phyloP scores from a whole-genome alignment of 1,284 basidiomycete genomes.

The Moesziomyces sp. region DNA sequence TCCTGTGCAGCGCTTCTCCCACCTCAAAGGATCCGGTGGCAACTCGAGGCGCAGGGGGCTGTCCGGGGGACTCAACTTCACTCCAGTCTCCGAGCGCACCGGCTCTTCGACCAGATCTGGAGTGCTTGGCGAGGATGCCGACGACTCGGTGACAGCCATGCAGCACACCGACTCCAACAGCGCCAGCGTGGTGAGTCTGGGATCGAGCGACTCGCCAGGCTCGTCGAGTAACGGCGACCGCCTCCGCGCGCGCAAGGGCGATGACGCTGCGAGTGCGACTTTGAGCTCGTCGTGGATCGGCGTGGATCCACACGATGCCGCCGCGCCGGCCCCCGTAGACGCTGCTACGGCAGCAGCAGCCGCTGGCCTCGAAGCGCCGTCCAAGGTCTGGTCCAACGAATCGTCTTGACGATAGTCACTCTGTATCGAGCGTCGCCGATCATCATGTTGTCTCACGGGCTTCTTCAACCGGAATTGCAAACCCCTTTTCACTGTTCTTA shows the following conservation, averaged over 20 bases:
- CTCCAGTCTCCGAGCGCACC: constrained; percentile 22
- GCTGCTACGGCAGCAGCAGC: constrained; percentile 18
- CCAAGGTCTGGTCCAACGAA: constrained; percentile 5
- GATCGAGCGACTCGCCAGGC: constrained; percentile 20
- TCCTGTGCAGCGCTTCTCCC: constrained; percentile 28
- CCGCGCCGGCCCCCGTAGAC: constrained; percentile 3
- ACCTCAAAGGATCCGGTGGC: not conserved
- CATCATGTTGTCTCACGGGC: too few relatives aligned
- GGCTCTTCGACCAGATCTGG: not conserved
- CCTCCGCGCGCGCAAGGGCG: not conserved
- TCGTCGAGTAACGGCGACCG: constrained; percentile 17
- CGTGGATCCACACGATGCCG: constrained; percentile 14
- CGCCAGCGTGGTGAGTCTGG: constrained; percentile 30
- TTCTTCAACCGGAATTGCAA: too few relatives aligned
- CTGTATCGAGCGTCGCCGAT: too few relatives aligned
- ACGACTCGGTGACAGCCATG: not conserved
- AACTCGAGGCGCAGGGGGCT: constrained; percentile 18
- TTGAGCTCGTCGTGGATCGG: constrained; percentile 52
- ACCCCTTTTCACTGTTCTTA: too few relatives aligned
- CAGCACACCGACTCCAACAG: constrained; percentile 5
- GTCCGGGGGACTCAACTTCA: constrained; percentile 42
- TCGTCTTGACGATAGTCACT: not conserved
- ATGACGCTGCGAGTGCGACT: constrained; percentile 13
- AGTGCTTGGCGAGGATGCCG: not conserved
- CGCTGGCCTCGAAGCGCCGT: constrained; percentile 21